phyloP scores from a whole-genome alignment of 495 filamentous ascomycete species.

The Tuber melanosporum region DNA sequence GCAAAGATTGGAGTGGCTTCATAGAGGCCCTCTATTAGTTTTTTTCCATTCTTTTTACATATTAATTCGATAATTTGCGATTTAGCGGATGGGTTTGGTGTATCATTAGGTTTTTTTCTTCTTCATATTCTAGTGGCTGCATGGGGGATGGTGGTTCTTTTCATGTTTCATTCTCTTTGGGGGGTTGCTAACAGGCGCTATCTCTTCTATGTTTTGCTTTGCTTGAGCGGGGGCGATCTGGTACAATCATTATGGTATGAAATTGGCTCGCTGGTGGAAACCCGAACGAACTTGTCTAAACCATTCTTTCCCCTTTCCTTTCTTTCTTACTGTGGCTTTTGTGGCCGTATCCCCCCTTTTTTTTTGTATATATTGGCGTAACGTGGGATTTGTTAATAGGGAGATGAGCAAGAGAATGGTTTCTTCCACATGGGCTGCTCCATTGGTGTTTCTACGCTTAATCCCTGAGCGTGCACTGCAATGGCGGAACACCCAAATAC shows the following conservation, averaged over 20 bases:
- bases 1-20: conserved; percentile 35
- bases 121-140: background rate
- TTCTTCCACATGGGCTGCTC: background rate
- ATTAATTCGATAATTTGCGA: conserved; percentile 15
- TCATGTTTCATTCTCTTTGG: conserved; percentile 12
- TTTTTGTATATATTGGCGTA: conserved; percentile 15
- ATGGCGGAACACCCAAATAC: background rate
- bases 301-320: conserved; percentile 6
- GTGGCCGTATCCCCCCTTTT: background rate
- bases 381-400: conserved; percentile 1
- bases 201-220: conserved; percentile 2
- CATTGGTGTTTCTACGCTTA: background rate
- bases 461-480: background rate
- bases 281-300: conserved; percentile 4
- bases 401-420: background rate
- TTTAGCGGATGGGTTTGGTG: conserved; percentile 26
- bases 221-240: background rate
- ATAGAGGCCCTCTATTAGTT: conserved; percentile 9
- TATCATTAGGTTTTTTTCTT: conserved; percentile 7
- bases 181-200: background rate
- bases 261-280: conserved; percentile 5
- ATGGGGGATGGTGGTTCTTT: background rate
- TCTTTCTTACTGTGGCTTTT: conserved; percentile 21
- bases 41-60: conserved; percentile 13
- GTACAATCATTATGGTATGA: conserved; percentile 10